A percentile compares a stretch with the other conserved stretches of the same genome.
Evolutionary conservation across 2,329 filamentous ascomycete species (phyloP).

Genomic region (Hymenoscyphus occultus): DNA sequence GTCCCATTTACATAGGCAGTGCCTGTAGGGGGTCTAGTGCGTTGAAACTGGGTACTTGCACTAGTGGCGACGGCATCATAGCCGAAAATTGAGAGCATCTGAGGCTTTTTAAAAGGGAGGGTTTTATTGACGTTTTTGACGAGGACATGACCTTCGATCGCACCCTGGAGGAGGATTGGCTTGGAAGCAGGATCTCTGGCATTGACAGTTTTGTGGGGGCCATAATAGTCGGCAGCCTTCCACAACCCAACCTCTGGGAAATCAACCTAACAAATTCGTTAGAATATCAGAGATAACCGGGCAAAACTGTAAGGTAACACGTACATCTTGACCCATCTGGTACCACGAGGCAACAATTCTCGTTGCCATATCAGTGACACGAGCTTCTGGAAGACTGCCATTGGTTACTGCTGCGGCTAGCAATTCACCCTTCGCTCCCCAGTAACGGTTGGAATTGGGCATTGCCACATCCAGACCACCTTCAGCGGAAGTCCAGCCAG

Average conservation of each 20-base stretch:
- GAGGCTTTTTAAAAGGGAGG: constrained; percentile 50
- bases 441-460: constrained; percentile 13
- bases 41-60: not conserved
- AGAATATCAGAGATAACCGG: not conserved
- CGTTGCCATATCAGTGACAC: constrained; percentile 65
- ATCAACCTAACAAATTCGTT: not conserved
- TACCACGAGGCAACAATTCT: constrained; percentile 56
- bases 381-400: constrained; percentile 52
- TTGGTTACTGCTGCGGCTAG: constrained; percentile 55
- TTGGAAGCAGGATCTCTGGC: constrained; percentile 58
- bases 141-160: constrained; percentile 61
- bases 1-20: constrained; percentile 18
- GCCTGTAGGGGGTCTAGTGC: not conserved
- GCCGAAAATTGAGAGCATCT: constrained; percentile 56
- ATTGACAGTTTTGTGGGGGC: constrained; percentile 7
- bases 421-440: constrained; percentile 35
- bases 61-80: constrained; percentile 48
- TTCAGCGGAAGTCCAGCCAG: constrained; percentile 63
- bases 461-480: constrained; percentile 69
- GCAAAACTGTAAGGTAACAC: not conserved
- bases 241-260: constrained; percentile 4
- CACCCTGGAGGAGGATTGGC: constrained; percentile 48
- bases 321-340: constrained; percentile 51
- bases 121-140: constrained; percentile 57
- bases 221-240: constrained; percentile 31